Base-by-base conservation (phyloP, 129 eudicot species). In the Lactuca saligna region DNA sequence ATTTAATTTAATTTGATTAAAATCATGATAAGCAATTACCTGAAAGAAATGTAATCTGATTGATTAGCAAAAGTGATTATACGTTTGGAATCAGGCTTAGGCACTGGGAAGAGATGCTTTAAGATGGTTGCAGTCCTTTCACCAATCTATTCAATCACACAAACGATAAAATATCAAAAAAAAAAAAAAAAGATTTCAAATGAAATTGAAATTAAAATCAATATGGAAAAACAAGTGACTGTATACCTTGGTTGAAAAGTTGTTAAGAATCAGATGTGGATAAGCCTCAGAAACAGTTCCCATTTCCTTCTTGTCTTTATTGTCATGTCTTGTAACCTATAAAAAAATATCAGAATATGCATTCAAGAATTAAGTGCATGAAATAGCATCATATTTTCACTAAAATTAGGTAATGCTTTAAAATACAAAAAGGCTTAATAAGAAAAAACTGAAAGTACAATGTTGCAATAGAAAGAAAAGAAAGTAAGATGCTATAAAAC, bases 261-360 rank as follows among this genome's bases (percentile, higher is more conserved):
- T 89, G 69, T 89, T 70, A 10, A 94, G 78, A 71, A 94, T 89
- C 74, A 94, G 83, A 85, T 89, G 99, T 16, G 99, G 99, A 78
- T 89, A 87, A 54, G 94, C 97, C 84, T 86, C 87, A 0, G 99
- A 88, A 85, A 94, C 87, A 0, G 97, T 94, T 76, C 97, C 97
- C 76, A 94, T 82, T 65, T 93, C 83, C 50, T 86, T 84, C 71
- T 85, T 93, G 82, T 94, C 99, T 81, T 94, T 94, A 67, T 87
- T 83, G 78, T 94, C 99, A 64, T 94, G 99, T 79, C 99, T 85
- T 7, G 97, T 94, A 54, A 94, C 99, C 99, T 93, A 55, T 16
- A 76, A 12, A 72, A 56, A 17, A 5, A 50, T 15, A 64, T 61
- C 44, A 82, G 33, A 53, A 38, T 62, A 59, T 65, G 48, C 20